A percentile compares a stretch with the other conserved stretches of the same genome.
phyloP scores from a whole-genome alignment of 768 basidiomycete genomes.

The Serendipita sp. region DNA sequence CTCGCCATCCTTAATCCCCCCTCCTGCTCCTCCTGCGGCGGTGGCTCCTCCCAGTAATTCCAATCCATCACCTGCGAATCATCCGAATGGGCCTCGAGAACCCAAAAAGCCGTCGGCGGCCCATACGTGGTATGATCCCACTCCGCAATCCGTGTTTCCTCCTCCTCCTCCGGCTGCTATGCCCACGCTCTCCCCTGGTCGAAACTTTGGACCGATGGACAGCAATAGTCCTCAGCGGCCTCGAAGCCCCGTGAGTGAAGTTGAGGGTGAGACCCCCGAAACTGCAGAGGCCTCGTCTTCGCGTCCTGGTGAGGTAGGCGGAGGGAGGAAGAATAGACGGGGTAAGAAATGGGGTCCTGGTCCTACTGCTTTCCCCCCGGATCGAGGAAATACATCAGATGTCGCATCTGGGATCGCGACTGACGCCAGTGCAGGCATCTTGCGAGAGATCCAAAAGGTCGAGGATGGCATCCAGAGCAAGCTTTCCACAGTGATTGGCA shows the following conservation, averaged over 20 bases:
- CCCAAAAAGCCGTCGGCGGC: constrained; percentile 9
- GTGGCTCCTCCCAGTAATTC: constrained; percentile 17
- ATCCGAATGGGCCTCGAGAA: constrained; percentile 13
- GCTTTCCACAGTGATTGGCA: constrained; percentile 62
- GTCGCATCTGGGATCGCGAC: not conserved
- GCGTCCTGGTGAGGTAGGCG: not conserved
- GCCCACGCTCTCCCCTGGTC: not conserved
- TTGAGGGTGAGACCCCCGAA: constrained; percentile 5
- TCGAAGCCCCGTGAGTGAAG: constrained; percentile 6
- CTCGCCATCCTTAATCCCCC: constrained; percentile 18
- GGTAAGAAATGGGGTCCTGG: not conserved
- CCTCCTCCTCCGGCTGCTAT: constrained; percentile 11
- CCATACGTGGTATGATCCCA: constrained; percentile 13
- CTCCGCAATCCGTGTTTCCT: constrained; percentile 12
- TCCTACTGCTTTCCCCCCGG: not conserved
- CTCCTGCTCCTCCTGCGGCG: constrained; percentile 4
- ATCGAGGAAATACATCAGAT: not conserved
- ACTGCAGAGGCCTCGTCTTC: not conserved
- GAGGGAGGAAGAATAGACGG: not conserved
- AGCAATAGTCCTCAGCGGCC: not conserved
- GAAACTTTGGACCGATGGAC: constrained; percentile 9
- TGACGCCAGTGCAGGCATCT: constrained; percentile 13
- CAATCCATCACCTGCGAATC: not conserved
- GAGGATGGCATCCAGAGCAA: constrained; percentile 65
- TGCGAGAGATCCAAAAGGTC: constrained; percentile 59